Conservation (phyloP, 2,329 filamentous ascomycete genomes). For the Periconia digitata region DNA sequence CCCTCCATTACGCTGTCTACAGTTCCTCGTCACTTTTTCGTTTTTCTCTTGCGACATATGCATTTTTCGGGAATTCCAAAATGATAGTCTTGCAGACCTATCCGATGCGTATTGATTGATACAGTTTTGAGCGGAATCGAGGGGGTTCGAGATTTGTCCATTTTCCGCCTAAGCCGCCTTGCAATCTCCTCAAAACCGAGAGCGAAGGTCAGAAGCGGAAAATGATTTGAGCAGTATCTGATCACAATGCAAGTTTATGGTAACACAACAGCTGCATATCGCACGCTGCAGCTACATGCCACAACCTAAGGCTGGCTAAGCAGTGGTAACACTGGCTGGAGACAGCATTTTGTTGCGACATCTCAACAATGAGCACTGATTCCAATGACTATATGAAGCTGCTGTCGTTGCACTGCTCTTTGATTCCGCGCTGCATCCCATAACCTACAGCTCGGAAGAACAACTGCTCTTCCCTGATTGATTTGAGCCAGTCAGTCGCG, state of each 20-base stretch:
- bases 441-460: too few relatives aligned
- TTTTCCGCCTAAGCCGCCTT: neutral
- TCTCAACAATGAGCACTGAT: neutral
- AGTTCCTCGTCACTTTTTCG: neutral
- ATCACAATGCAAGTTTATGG: neutral
- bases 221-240: neutral
- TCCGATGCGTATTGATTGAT: neutral
- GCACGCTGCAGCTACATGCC: neutral
- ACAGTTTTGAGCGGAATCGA: neutral
- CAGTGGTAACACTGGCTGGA: neutral
- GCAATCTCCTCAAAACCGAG: neutral
- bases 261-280: neutral
- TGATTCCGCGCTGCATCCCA: neutral
- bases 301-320: neutral
- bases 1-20: conserved; percentile 29
- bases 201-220: neutral
- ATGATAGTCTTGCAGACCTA: neutral
- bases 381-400: neutral
- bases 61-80: neutral
- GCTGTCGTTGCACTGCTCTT: neutral
- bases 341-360: neutral
- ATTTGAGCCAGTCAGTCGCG: neutral
- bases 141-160: neutral
- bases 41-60: neutral
- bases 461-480: too few relatives aligned